Conservation (phyloP, 192 early-diverging fungal genomes). For the Linnemannia hyalina region DNA sequence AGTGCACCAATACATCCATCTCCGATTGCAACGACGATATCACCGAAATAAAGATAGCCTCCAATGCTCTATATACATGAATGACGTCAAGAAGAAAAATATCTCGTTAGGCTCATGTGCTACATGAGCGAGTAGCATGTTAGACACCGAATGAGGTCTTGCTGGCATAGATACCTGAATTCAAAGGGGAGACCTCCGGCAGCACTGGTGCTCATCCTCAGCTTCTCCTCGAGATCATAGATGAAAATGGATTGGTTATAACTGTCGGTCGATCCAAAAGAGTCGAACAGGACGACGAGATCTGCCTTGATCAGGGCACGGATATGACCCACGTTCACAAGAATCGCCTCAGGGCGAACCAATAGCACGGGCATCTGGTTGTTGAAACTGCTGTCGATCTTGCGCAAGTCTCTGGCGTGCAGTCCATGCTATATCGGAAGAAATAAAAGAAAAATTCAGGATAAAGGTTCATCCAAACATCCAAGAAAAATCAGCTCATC, state of each 20-base stretch:
- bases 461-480: background rate
- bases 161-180: slow-evolving; percentile 58
- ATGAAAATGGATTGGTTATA: slow-evolving; percentile 84
- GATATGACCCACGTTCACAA: slow-evolving; percentile 87
- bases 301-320: slow-evolving; percentile 87
- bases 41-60: slow-evolving; percentile 84
- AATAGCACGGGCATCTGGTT: slow-evolving; percentile 87
- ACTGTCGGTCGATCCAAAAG: slow-evolving; percentile 73
- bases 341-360: slow-evolving; percentile 84
- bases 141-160: background rate
- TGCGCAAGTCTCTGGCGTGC: slow-evolving; percentile 89
- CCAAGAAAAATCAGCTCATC: background rate
- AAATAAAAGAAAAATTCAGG: background rate
- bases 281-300: slow-evolving; percentile 81
- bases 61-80: slow-evolving; percentile 71
- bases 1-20: slow-evolving; percentile 73
- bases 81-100: background rate
- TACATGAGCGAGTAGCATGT: background rate
- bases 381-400: slow-evolving; percentile 80
- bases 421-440: slow-evolving; percentile 67
- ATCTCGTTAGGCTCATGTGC: background rate
- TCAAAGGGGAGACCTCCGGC: slow-evolving; percentile 64
- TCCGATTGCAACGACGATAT: slow-evolving; percentile 76
- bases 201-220: slow-evolving; percentile 65
- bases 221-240: slow-evolving; percentile 82